A percentile compares a stretch with the other conserved stretches of the same genome.
Evolutionary conservation across 192 early-diverging fungal genomes (phyloP).

Genomic region (Backusella sp.): DNA sequence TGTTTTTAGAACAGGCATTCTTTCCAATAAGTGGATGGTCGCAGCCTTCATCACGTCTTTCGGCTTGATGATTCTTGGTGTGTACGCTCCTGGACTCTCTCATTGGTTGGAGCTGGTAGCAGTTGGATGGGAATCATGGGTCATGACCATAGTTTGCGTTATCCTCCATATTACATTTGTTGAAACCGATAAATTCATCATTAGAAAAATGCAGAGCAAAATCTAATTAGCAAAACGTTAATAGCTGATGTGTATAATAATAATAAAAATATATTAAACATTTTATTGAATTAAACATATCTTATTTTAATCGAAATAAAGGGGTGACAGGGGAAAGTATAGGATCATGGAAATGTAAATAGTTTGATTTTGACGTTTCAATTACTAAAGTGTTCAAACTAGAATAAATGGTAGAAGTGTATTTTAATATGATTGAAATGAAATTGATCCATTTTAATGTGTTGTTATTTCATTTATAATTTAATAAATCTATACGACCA

Average conservation of each 20-base stretch:
- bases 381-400: not conserved
- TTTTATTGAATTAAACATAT: constrained; percentile 4
- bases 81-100: constrained; percentile 66
- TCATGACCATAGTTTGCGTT: constrained; percentile 58
- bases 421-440: not conserved
- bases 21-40: constrained; percentile 82
- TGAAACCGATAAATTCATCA: constrained; percentile 58
- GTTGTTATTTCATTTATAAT: not conserved
- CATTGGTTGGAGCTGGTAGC: constrained; percentile 56
- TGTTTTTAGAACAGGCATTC: constrained; percentile 73
- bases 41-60: constrained; percentile 70
- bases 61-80: constrained; percentile 68
- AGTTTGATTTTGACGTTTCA: not conserved
- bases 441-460: not conserved
- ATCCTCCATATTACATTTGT: constrained; percentile 54
- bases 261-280: not conserved
- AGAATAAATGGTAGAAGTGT: not conserved
- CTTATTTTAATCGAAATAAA: not conserved
- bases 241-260: not conserved
- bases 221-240: constrained; percentile 6
- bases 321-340: not conserved
- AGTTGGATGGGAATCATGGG: constrained; percentile 61
- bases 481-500: not conserved
- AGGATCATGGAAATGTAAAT: not conserved
- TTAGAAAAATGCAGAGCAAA: constrained; percentile 30